phyloP scores from a whole-genome alignment of 2,329 filamentous ascomycete species.

The Coniella vitis region DNA sequence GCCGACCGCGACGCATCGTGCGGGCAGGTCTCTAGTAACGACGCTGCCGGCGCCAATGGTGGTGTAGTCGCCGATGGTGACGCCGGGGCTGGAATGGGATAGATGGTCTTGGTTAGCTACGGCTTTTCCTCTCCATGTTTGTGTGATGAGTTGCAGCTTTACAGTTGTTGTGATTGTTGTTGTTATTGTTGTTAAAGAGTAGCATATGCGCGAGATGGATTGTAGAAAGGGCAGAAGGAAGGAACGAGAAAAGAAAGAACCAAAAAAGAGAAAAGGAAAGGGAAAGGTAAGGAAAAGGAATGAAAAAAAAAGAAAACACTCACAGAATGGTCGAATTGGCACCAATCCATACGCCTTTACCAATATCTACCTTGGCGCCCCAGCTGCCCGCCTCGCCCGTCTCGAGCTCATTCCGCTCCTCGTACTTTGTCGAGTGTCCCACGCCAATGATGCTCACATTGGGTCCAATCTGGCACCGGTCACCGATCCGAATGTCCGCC shows the following conservation, averaged over 20 bases:
- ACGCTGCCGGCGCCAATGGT: slow-evolving; percentile 26
- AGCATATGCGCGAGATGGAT: too few relatives aligned
- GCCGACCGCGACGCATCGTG: slow-evolving; percentile 22
- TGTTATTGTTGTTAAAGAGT: too few relatives aligned
- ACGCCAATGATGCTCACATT: slow-evolving; percentile 26
- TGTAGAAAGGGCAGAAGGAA: too few relatives aligned
- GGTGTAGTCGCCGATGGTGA: slow-evolving; percentile 24
- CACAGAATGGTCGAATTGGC: slow-evolving; percentile 29
- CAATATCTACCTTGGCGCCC: slow-evolving; percentile 28
- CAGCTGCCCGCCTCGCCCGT: slow-evolving; percentile 20
- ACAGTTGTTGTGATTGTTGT: too few relatives aligned
- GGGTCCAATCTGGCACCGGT: slow-evolving; percentile 25
- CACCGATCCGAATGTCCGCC: slow-evolving; percentile 27
- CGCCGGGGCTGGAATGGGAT: slow-evolving; percentile 20
- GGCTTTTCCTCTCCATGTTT: too few relatives aligned
- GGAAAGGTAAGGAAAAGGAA: background rate
- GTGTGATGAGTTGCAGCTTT: too few relatives aligned
- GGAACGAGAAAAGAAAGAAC: too few relatives aligned
- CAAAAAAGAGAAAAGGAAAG: too few relatives aligned
- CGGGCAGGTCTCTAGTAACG: slow-evolving; percentile 23
- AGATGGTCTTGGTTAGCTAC: background rate
- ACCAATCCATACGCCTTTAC: slow-evolving; percentile 34
- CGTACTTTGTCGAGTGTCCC: slow-evolving; percentile 21
- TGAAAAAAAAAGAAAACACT: slow-evolving; percentile 4
- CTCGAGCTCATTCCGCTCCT: slow-evolving; percentile 23